Percentiles rank a stretch among this genome's conserved stretches.
phyloP scores from a whole-genome alignment of 2,329 filamentous ascomycete genomes.

The Colletotrichum destructivum region DNA sequence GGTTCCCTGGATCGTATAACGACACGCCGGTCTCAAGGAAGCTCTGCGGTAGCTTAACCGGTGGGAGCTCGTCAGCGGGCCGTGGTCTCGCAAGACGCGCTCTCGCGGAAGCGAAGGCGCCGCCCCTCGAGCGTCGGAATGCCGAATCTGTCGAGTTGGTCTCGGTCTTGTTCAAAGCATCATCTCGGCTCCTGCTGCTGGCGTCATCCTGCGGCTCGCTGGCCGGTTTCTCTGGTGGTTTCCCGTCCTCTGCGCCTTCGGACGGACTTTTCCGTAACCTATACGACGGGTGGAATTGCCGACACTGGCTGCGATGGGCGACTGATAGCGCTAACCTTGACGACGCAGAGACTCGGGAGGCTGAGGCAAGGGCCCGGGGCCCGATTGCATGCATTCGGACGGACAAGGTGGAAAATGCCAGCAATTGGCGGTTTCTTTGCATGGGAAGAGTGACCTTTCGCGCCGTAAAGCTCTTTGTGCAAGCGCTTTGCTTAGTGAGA shows the following conservation, averaged over 20 bases:
- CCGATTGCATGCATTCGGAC: slow-evolving; percentile 48
- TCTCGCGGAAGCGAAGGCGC: slow-evolving; percentile 48
- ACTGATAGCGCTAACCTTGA: slow-evolving; percentile 33
- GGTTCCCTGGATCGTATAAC: slow-evolving; percentile 51
- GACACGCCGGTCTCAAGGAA: slow-evolving; percentile 70
- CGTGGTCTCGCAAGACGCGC: slow-evolving; percentile 52
- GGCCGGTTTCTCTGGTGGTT: slow-evolving; percentile 40
- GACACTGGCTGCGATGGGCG: slow-evolving; percentile 41
- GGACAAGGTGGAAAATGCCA: slow-evolving; percentile 35
- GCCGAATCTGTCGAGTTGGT: slow-evolving; percentile 27
- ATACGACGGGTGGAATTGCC: slow-evolving; percentile 42
- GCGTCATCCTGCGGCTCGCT: slow-evolving; percentile 37
- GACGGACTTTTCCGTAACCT: slow-evolving; percentile 36
- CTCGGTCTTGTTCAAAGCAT: slow-evolving; percentile 15
- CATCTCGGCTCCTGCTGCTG: slow-evolving; percentile 28
- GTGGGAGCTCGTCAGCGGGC: slow-evolving; percentile 61
- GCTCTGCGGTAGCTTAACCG: slow-evolving; percentile 68
- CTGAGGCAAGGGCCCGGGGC: slow-evolving; percentile 46
- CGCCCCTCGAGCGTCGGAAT: slow-evolving; percentile 37
- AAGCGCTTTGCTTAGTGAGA: slow-evolving; percentile 34
- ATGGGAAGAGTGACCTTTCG: slow-evolving; percentile 25
- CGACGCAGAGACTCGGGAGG: slow-evolving; percentile 35
- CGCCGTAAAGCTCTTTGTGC: slow-evolving; percentile 24
- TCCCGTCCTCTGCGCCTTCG: slow-evolving; percentile 40
- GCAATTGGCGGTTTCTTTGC: slow-evolving; percentile 40